These are phyloP conservation scores for Podospora australis DNA, from an alignment of 495 filamentous ascomycete genomes.

Conservation along the genomic window DNA sequence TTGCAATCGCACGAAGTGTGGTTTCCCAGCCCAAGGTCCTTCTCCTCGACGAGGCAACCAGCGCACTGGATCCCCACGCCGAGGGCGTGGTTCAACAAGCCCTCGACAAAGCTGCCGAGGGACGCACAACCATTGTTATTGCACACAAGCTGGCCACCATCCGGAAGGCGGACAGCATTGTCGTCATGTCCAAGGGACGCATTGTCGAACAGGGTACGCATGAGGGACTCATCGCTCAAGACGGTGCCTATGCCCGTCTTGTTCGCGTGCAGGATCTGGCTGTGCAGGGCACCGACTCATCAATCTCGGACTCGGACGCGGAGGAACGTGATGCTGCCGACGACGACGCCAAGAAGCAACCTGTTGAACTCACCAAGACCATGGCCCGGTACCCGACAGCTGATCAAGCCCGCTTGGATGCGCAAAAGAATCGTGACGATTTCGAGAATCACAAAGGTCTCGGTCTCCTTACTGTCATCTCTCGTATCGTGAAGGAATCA, in stretches of 20 bases:
- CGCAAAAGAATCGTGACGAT: conserved; percentile 14
- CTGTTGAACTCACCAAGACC: conserved; percentile 25
- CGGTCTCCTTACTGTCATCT: conserved; percentile 8
- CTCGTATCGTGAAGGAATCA: conserved; percentile 8
- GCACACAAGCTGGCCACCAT: conserved; percentile 64
- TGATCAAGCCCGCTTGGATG: conserved; percentile 12
- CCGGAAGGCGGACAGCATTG: conserved; percentile 60
- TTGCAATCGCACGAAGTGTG: conserved; percentile 60
- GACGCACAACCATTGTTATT: conserved; percentile 71
- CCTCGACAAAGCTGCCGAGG: conserved; percentile 55
- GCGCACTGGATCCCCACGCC: conserved; percentile 62
- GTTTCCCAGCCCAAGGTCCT: conserved; percentile 66
- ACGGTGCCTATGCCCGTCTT: conserved; percentile 39
- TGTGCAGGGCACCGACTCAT: conserved; percentile 23
- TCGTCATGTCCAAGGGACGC: conserved; percentile 52
- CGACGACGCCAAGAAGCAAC: conserved; percentile 13
- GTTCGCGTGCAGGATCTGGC: conserved; percentile 48
- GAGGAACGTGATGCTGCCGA: neutral
- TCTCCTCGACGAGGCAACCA: conserved; percentile 78
- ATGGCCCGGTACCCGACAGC: conserved; percentile 22
- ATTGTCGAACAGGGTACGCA: conserved; percentile 64
- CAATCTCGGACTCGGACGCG: neutral
- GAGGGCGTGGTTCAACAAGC: conserved; percentile 61
- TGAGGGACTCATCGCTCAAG: conserved; percentile 48
- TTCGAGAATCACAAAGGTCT: conserved; percentile 15